Evolutionary conservation across 225 moss, liverwort and hornwort genomes (phyloP).

Genomic region (Neckera pumila): DNA sequence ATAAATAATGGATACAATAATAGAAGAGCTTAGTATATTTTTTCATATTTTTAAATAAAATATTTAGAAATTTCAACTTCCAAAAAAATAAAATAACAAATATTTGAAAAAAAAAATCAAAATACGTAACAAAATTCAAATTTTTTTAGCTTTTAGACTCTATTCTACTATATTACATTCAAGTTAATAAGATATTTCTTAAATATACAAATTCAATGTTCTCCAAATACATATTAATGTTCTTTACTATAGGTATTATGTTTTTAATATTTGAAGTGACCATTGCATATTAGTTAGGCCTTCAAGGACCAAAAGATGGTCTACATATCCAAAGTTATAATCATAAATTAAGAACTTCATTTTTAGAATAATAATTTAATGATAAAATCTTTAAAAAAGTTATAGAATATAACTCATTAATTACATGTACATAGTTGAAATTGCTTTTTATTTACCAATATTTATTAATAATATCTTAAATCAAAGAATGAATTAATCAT

Average conservation of each 20-base stretch:
- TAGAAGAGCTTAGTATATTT: background rate
- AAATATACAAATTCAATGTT: background rate
- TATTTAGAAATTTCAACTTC: background rate
- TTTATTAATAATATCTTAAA: background rate
- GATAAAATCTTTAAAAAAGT: background rate
- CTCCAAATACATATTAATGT: accelerated
- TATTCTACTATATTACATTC: background rate
- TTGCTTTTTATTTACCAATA: background rate
- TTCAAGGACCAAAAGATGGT: background rate
- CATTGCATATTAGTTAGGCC: background rate
- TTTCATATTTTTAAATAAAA: background rate
- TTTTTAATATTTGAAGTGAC: background rate
- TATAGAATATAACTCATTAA: background rate
- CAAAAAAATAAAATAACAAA: background rate
- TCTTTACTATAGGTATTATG: too few species aligned
- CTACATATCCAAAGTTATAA: background rate
- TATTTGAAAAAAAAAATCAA: too few species aligned
- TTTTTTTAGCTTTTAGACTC: too few species aligned
- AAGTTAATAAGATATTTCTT: background rate
- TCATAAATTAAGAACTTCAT: background rate
- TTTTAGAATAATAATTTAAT: background rate
- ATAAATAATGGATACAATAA: too few species aligned
- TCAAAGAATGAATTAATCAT: background rate
- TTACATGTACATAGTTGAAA: background rate
- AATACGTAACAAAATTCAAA: too few species aligned